phyloP scores from a whole-genome alignment of 75 land plant genomes.

The Sequoia sempervirens region DNA sequence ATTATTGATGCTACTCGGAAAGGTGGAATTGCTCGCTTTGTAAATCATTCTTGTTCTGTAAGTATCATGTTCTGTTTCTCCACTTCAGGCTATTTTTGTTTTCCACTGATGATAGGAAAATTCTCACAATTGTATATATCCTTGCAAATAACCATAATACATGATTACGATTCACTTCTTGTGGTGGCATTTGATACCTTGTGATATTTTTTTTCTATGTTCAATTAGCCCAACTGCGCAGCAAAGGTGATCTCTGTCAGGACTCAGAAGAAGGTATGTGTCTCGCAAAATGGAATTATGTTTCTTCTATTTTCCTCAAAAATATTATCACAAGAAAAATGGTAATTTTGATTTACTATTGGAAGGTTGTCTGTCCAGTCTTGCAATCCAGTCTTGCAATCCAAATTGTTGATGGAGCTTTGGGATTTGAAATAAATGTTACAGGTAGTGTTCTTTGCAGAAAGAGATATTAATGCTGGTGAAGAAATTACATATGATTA shows the following conservation, averaged over 20 bases:
- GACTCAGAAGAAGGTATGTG: constrained; percentile 68
- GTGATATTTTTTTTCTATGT: constrained; percentile 15
- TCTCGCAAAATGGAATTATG: background rate
- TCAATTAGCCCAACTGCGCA: constrained; percentile 73
- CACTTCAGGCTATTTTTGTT: background rate
- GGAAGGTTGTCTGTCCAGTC: background rate
- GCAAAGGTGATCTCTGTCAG: constrained; percentile 74
- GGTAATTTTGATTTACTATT: background rate
- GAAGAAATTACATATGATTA: constrained; percentile 90
- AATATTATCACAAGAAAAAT: background rate
- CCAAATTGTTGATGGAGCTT: background rate
- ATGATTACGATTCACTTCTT: background rate
- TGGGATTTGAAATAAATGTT: background rate
- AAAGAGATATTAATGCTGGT: constrained; percentile 73
- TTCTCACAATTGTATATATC: background rate
- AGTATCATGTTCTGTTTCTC: background rate
- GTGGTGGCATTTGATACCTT: background rate
- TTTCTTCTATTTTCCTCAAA: background rate
- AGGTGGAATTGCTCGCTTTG: constrained; percentile 91
- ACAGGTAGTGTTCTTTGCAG: constrained; percentile 83
- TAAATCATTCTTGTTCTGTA: constrained; percentile 84
- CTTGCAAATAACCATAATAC: background rate
- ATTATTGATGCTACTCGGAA: constrained; percentile 86
- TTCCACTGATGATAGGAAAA: background rate
- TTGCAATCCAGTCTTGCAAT: constrained; percentile 11